These are phyloP conservation scores for Pseudocercospora ulei DNA, from an alignment of 2,329 filamentous ascomycete genomes.

Conservation along the genomic window DNA sequence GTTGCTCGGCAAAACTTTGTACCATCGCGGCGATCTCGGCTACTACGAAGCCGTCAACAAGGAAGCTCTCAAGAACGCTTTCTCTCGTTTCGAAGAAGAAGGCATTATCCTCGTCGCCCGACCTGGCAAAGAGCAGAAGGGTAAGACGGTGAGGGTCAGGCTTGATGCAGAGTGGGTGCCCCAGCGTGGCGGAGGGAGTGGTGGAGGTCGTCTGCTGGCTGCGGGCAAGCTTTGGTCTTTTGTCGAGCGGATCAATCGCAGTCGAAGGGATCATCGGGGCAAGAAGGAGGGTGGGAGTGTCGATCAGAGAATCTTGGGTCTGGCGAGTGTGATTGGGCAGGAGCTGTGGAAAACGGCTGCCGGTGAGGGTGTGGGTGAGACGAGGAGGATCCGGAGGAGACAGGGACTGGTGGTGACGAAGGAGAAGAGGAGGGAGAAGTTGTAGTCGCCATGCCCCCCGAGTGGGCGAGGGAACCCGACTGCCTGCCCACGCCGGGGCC, in stretches of 20 bases:
- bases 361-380: conserved; percentile 22
- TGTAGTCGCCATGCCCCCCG: too few species aligned
- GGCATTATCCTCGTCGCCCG: conserved; percentile 71
- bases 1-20: conserved; percentile 86
- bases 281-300: conserved; percentile 98
- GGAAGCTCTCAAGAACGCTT: conserved; percentile 90
- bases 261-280: conserved; percentile 61
- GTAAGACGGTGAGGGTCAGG: conserved; percentile 52
- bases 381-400: conserved; percentile 29
- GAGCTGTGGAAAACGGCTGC: conserved; percentile 53
- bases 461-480: too few species aligned
- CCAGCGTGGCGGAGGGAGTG: conserved; percentile 42
- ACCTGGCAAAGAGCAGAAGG: conserved; percentile 44
- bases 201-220: conserved; percentile 47
- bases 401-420: conserved; percentile 28
- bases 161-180: conserved; percentile 52
- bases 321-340: conserved; percentile 64
- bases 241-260: conserved; percentile 73
- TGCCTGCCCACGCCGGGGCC: too few species aligned
- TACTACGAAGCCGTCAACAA: conserved; percentile 99
- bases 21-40: conserved; percentile 90
- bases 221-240: conserved; percentile 82
- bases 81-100: conserved; percentile 78
- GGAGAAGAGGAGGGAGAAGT: conserved; percentile 22
- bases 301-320: conserved; percentile 63